Base-by-base conservation (phyloP, 768 basidiomycete species). In the Rubroboletus pulcherrimus region DNA sequence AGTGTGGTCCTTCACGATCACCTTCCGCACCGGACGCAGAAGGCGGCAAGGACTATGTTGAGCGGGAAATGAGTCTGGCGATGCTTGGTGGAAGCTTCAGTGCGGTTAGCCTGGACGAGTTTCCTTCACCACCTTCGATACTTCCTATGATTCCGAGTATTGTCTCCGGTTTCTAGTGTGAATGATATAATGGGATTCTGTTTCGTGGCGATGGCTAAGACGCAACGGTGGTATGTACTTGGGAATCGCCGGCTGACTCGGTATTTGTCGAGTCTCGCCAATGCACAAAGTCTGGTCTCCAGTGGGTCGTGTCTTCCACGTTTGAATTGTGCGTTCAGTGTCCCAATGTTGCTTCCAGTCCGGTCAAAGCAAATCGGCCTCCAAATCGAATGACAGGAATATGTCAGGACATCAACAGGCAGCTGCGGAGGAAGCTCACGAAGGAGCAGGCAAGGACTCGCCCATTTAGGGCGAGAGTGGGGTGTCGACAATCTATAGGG, bases 81-180 rank as follows among this genome's bases (percentile, higher is more conserved):
- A 73, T 73, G 26, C 50, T 76, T 14, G 67, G 57, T 29, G 76
- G 71, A n/a, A 71, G 63, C 29, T 64, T 70, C 6, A 80, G 75
- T 59, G 75, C 70, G 40, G 65, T 80, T 21, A 70, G 78, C 56
- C 66, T 82, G 46, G 70, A 73, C 58, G 75, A 78, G 48, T 81
- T 82, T 63, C 80, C 80, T 15, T 61, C 72, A 2, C 79, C 79
- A 2, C 80, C 77, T 34, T 61, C 67, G 37, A 57, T 63, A 49
- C 66, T 72, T 56, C 68, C 67, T 3, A 42, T 62, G 67, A 67
- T 71, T 49, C 67, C 69, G 14, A 71, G 67, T 59, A 55, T 65
- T 46, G 62, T 68, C 54, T 69, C 69, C 1, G 44, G 59, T 46
- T 68, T 68, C 47, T 68, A 67, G 44, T 35, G 4, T 31, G 39